Evolutionary conservation across 192 early-diverging fungal genomes (phyloP).

Genomic region (Bifiguratus adelaidae): DNA sequence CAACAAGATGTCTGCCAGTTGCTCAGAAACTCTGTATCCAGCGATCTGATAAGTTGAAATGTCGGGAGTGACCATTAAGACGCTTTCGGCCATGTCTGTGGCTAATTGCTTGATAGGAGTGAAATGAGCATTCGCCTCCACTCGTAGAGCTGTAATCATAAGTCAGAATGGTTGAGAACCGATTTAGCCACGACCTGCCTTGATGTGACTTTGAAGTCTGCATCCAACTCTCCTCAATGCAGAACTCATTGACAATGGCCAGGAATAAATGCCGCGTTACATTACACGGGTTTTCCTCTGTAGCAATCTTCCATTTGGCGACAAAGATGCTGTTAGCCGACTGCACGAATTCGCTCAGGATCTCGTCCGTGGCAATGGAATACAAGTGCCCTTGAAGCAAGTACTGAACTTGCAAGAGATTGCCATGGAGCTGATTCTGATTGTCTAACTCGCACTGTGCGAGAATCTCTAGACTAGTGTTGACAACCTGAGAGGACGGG

Average conservation of each 20-base stretch:
- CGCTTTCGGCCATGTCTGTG: background rate
- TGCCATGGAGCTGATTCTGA: constrained; percentile 71
- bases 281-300: constrained; percentile 22
- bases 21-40: too few species aligned
- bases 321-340: constrained; percentile 25
- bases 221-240: constrained; percentile 26
- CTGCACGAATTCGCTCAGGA: constrained; percentile 28
- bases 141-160: too few species aligned
- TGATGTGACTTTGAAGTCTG: background rate
- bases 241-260: constrained; percentile 36
- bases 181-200: background rate
- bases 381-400: constrained; percentile 55
- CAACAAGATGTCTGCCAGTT: too few species aligned
- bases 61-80: background rate
- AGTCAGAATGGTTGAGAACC: background rate
- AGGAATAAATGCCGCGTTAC: constrained; percentile 37
- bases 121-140: too few species aligned
- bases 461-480: constrained; percentile 35
- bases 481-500: constrained; percentile 44
- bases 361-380: constrained; percentile 20
- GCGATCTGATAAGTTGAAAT: too few species aligned
- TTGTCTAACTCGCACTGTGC: constrained; percentile 20
- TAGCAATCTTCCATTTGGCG: constrained; percentile 19
- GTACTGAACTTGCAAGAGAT: constrained; percentile 59
- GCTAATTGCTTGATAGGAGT: background rate